Percentiles rank a stretch among this genome's conserved stretches.
Conservation (phyloP, 306 rosid genomes). For the Acacia acuminata region DNA sequence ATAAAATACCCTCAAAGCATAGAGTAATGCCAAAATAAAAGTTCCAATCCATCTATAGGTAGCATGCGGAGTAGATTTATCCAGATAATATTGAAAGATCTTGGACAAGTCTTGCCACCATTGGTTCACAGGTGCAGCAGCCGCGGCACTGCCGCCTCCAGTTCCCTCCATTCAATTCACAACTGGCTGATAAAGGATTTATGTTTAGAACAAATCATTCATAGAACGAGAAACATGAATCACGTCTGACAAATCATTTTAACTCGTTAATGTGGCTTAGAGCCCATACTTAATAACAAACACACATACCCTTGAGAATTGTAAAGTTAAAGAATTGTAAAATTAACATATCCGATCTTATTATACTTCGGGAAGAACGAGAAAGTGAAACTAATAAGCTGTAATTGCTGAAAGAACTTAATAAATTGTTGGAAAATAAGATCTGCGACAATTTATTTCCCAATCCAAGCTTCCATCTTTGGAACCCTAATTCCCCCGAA, state of each 20-base stretch:
- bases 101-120: slow-evolving; percentile 51
- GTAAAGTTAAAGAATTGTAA: neutral
- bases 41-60: slow-evolving; percentile 72
- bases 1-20: slow-evolving; percentile 56
- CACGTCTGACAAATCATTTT: neutral
- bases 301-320: neutral
- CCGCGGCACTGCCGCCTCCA: slow-evolving; percentile 55
- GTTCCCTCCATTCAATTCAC: slow-evolving; percentile 43
- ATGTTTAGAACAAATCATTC: neutral
- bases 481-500: slow-evolving; percentile 12
- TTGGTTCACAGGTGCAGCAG: slow-evolving; percentile 56
- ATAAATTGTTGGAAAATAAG: neutral
- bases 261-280: neutral
- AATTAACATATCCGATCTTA: neutral
- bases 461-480: neutral
- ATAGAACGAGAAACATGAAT: neutral
- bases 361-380: neutral
- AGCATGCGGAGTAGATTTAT: slow-evolving; percentile 69
- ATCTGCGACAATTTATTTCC: neutral
- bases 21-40: slow-evolving; percentile 39
- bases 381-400: neutral
- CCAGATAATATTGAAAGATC: slow-evolving; percentile 70
- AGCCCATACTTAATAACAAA: neutral
- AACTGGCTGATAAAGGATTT: slow-evolving; percentile 1
- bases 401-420: neutral